Percentiles rank a stretch among this genome's conserved stretches.
phyloP scores from a whole-genome alignment of 2,329 filamentous ascomycete species.

The Talaromyces sp. region DNA sequence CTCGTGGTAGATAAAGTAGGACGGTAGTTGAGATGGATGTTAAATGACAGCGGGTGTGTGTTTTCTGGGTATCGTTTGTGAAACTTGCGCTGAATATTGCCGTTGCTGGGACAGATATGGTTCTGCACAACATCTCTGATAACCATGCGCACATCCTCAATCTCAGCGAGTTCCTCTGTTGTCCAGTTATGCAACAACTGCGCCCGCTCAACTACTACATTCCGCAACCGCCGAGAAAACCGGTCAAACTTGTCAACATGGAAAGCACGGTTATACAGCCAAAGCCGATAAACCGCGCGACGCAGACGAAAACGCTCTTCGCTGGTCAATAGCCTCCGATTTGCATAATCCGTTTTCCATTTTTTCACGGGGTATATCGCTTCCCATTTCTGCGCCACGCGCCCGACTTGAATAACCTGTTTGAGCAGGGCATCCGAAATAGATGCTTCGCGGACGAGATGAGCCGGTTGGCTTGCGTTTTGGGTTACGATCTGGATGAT shows the following conservation, averaged over 20 bases:
- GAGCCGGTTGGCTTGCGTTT: constrained; percentile 55
- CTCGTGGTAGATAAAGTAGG: constrained; percentile 15
- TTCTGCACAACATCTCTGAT: constrained; percentile 52
- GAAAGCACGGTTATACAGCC: constrained; percentile 57
- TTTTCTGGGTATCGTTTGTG: constrained; percentile 50
- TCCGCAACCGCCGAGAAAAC: constrained; percentile 42
- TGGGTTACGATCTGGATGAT: constrained; percentile 56
- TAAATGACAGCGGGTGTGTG: constrained; percentile 47
- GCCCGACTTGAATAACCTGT: constrained; percentile 51
- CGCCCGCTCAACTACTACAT: constrained; percentile 47
- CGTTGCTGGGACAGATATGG: constrained; percentile 59
- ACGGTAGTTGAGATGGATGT: constrained; percentile 48
- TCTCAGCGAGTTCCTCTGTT: constrained; percentile 51
- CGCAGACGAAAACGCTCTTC: constrained; percentile 49
- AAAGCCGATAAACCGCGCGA: constrained; percentile 55
- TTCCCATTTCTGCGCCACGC: constrained; percentile 53
- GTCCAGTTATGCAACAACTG: constrained; percentile 56
- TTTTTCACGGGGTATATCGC: constrained; percentile 60
- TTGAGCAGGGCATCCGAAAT: constrained; percentile 52
- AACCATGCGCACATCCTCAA: constrained; percentile 53
- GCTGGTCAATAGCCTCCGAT: constrained; percentile 48
- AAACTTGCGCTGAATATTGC: constrained; percentile 54
- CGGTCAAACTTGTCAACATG: constrained; percentile 49
- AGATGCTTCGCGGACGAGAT: constrained; percentile 47
- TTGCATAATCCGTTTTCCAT: constrained; percentile 54